Conservation (phyloP, 345 rosid species). For the Populus davidiana region DNA sequence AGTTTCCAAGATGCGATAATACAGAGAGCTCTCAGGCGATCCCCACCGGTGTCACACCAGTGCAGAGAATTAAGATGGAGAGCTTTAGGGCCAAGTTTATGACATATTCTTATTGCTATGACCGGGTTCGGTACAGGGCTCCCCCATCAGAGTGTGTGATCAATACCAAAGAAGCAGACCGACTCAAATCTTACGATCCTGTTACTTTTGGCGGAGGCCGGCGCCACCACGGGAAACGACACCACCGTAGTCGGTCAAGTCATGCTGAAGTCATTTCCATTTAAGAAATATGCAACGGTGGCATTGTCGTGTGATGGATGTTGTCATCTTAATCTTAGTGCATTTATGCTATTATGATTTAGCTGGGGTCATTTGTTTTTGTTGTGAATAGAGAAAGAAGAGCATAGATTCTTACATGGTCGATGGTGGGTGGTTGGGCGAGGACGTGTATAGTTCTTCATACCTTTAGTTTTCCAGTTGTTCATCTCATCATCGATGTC, state of each 20-base stretch:
- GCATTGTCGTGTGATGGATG: background rate
- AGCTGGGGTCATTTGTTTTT: constrained; percentile 14
- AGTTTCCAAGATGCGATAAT: constrained; percentile 49
- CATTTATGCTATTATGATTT: constrained; percentile 14
- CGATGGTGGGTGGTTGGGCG: background rate
- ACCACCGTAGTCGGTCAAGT: constrained; percentile 34
- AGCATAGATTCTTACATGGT: constrained; percentile 28
- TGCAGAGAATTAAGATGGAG: constrained; percentile 61
- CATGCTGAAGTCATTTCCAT: constrained; percentile 9
- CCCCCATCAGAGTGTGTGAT: constrained; percentile 67
- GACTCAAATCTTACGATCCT: constrained; percentile 65
- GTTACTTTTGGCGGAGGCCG: constrained; percentile 65
- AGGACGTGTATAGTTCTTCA: constrained; percentile 43
- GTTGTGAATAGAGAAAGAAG: constrained; percentile 38
- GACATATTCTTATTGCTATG: constrained; percentile 96
- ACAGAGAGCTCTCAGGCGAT: constrained; percentile 27
- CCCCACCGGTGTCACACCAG: constrained; percentile 38
- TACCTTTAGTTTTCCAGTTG: constrained; percentile 12
- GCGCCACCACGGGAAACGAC: constrained; percentile 23
- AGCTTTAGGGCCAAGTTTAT: constrained; percentile 62
- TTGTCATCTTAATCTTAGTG: constrained; percentile 1
- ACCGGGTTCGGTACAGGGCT: constrained; percentile 60
- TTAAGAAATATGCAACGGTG: constrained; percentile 8
- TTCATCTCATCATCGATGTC: constrained; percentile 25
- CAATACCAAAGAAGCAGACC: constrained; percentile 51